Percentiles rank a stretch among this genome's conserved stretches.
Conservation (phyloP, 768 basidiomycete genomes). For the Kwoniella mangroviensis region DNA sequence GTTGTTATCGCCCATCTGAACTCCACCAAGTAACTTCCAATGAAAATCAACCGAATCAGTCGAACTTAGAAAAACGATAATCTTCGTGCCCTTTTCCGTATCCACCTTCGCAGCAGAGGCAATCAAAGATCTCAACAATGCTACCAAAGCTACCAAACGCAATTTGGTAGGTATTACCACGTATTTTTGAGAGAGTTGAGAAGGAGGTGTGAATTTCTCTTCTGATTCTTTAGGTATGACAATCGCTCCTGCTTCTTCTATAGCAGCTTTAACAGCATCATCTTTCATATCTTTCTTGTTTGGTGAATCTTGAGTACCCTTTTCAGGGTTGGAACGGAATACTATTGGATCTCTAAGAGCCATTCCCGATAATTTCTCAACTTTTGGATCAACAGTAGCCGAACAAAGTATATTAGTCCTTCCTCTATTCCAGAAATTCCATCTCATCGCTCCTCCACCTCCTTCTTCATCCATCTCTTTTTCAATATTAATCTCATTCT, state of each 20-base stretch:
- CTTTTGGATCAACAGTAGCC: conserved; percentile 92
- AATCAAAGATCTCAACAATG: conserved; percentile 80
- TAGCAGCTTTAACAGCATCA: conserved; percentile 30
- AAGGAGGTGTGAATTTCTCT: conserved; percentile 83
- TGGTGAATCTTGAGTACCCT: conserved; percentile 43
- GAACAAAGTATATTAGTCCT: conserved; percentile 92
- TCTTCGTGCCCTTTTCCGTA: conserved; percentile 43
- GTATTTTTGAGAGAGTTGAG: conserved; percentile 90
- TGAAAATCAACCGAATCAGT: conserved; percentile 98
- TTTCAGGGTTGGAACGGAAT: conserved; percentile 72
- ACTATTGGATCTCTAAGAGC: conserved; percentile 78
- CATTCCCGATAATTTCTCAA: conserved; percentile 87
- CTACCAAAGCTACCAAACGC: conserved; percentile 86
- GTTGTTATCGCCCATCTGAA: conserved; percentile 66
- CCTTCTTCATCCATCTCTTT: conserved; percentile 56
- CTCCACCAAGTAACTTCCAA: conserved; percentile 78
- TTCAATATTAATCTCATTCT: conserved; percentile 70
- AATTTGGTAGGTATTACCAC: conserved; percentile 88
- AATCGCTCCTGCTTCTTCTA: conserved; percentile 37
- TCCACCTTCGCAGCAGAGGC: conserved; percentile 60
- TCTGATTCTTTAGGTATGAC: conserved; percentile 38
- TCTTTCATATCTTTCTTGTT: conserved; percentile 28
- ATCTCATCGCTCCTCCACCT: conserved; percentile 47
- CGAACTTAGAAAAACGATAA: conserved; percentile 95
- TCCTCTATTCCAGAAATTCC: conserved; percentile 58